phyloP scores from a whole-genome alignment of 371 early-diverging fungal genomes.

The Homolaphlyctis polyrhiza region DNA sequence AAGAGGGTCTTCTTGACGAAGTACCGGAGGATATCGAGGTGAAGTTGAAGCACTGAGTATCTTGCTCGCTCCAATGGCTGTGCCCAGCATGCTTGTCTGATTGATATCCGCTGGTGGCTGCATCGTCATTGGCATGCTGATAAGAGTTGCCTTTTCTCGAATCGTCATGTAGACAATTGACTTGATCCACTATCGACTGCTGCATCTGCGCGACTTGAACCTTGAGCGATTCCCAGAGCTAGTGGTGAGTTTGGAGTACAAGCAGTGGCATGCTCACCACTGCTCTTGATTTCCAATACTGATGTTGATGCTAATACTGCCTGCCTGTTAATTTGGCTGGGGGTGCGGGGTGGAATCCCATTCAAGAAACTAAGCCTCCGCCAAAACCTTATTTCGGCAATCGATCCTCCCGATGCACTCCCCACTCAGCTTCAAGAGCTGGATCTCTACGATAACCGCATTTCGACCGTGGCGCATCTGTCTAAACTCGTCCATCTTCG shows the following conservation, averaged over 20 bases:
- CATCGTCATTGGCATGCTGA: too few relatives aligned
- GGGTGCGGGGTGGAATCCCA: too few relatives aligned
- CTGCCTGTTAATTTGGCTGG: too few relatives aligned
- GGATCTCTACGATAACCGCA: conserved; percentile 94
- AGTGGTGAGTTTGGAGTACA: conserved; percentile 38
- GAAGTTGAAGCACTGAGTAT: too few relatives aligned
- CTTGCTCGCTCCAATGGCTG: too few relatives aligned
- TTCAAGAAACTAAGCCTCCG: conserved; percentile 71
- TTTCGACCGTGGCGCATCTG: conserved; percentile 68
- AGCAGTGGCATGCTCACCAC: not conserved
- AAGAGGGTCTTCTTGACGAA: conserved; percentile 42
- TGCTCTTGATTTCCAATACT: conserved; percentile 5
- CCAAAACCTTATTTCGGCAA: conserved; percentile 82
- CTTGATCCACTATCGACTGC: conserved; percentile 71
- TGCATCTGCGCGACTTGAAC: conserved; percentile 49
- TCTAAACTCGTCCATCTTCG: conserved; percentile 24
- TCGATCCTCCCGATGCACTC: conserved; percentile 60
- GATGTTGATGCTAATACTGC: conserved; percentile 2
- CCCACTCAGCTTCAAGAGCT: conserved; percentile 57
- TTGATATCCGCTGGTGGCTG: too few relatives aligned
- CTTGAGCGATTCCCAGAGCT: conserved; percentile 67
- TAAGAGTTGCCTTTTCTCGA: conserved; percentile 23
- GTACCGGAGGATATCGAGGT: conserved; percentile 37
- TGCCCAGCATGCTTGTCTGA: too few relatives aligned
- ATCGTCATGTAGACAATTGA: conserved; percentile 63